These are phyloP conservation scores for Kodamaea kaohsiungensis DNA, from an alignment of 805 yeast genomes.

Conservation along the genomic window DNA sequence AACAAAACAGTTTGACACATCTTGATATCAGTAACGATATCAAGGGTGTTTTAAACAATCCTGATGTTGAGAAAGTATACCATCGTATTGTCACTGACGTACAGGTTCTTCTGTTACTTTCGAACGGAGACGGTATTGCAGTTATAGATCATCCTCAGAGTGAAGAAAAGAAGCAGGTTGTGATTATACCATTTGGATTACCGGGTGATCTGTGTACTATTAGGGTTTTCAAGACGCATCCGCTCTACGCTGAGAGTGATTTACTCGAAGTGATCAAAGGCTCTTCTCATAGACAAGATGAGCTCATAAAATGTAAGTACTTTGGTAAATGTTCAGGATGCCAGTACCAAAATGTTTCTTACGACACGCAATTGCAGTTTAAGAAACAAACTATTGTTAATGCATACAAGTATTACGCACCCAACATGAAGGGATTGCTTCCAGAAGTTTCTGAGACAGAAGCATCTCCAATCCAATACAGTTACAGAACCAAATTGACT, in stretches of 20 bases:
- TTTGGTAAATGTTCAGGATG: slow-evolving; percentile 95
- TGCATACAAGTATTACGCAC: slow-evolving; percentile 81
- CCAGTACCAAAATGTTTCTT: slow-evolving; percentile 81
- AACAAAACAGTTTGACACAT: slow-evolving; percentile 39
- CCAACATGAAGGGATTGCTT: slow-evolving; percentile 46
- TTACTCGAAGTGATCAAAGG: slow-evolving; percentile 48
- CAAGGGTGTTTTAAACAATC: slow-evolving; percentile 61
- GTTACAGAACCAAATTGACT: slow-evolving; percentile 89
- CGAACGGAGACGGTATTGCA: slow-evolving; percentile 89
- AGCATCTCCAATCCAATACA: slow-evolving; percentile 72
- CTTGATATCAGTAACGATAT: slow-evolving; percentile 66
- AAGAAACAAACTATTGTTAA: slow-evolving; percentile 75
- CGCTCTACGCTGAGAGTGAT: slow-evolving; percentile 73
- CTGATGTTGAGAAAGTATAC: slow-evolving; percentile 44
- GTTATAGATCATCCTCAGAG: slow-evolving; percentile 60
- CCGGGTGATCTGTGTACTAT: slow-evolving; percentile 81
- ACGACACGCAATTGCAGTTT: slow-evolving; percentile 68
- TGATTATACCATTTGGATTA: slow-evolving; percentile 79
- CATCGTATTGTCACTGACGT: slow-evolving; percentile 64
- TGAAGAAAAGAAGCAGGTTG: slow-evolving; percentile 53
- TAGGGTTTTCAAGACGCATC: slow-evolving; percentile 76
- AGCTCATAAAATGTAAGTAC: slow-evolving; percentile 71
- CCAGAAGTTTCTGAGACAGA: slow-evolving; percentile 68
- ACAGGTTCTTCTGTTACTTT: slow-evolving; percentile 55
- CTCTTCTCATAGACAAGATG: slow-evolving; percentile 49